phyloP scores from a whole-genome alignment of 768 basidiomycete species.

The Hirschioporus abietinus region DNA sequence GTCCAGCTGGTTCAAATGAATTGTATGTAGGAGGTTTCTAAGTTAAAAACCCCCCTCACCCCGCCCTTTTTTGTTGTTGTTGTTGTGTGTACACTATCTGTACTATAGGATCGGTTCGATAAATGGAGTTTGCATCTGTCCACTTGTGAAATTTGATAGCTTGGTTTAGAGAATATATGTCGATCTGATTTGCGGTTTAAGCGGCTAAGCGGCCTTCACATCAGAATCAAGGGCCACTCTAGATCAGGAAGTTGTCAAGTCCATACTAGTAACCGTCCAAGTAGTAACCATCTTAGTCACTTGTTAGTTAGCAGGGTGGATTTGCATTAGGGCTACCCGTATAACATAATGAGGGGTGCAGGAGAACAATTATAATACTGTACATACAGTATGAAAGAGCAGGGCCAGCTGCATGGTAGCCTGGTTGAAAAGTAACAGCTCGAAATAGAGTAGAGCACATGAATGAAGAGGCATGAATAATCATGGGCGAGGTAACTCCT shows the following conservation, averaged over 20 bases:
- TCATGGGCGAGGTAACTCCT: background rate
- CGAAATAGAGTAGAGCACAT: background rate
- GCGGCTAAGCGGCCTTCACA: background rate
- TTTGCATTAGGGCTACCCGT: no score
- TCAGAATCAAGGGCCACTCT: background rate
- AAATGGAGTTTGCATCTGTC: background rate
- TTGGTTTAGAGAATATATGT: background rate
- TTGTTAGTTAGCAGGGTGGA: no score
- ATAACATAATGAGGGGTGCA: no score
- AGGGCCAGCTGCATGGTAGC: no score
- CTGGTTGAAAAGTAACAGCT: no score
- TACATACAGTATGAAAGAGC: no score
- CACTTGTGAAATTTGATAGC: background rate
- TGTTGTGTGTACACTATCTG: background rate
- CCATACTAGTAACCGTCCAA: background rate
- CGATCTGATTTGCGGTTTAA: background rate
- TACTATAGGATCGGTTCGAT: background rate
- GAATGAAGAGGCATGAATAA: background rate
- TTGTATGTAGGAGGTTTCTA: background rate
- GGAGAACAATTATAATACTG: no score
- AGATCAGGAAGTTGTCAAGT: background rate
- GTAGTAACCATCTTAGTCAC: background rate
- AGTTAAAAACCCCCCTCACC: background rate
- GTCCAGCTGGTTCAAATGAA: background rate
- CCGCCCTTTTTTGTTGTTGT: no score